phyloP scores from a whole-genome alignment of 305 asterid genomes.

The Fraxinus nigra region DNA sequence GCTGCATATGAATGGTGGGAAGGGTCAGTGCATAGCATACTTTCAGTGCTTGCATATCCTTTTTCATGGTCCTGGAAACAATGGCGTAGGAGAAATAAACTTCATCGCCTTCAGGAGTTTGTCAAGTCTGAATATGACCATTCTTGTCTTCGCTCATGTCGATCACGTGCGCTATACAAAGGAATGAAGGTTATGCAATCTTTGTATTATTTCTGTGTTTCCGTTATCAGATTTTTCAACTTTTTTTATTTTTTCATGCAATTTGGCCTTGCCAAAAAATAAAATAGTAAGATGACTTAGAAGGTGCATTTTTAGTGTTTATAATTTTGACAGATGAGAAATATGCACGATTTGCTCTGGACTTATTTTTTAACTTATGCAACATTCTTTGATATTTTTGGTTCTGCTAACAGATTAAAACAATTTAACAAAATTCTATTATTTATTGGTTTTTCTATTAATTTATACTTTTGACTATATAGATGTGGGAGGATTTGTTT shows the following conservation, averaged over 20 bases:
- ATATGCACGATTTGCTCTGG: not conserved
- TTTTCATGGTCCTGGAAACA: conserved; percentile 99
- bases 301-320: not conserved
- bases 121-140: conserved; percentile 95
- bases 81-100: conserved; percentile 93
- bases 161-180: conserved; percentile 94
- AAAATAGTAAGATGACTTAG: not conserved
- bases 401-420: not conserved
- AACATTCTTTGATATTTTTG: not conserved
- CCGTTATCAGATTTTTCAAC: not conserved
- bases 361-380: not conserved
- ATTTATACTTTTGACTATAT: not conserved
- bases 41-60: conserved; percentile 87
- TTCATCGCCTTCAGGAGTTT: conserved; percentile 82
- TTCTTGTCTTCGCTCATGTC: conserved; percentile 90
- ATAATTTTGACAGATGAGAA: conserved; percentile 3
- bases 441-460: not conserved
- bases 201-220: conserved; percentile 3
- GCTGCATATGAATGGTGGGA: conserved; percentile 99
- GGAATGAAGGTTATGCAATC: conserved; percentile 75
- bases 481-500: not conserved
- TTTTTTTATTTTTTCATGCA: not conserved
- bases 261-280: not conserved
- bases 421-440: not conserved
- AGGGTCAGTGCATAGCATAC: conserved; percentile 97